Percentiles rank a stretch among this genome's conserved stretches.
Evolutionary conservation across 2,329 filamentous ascomycete species (phyloP).

Genomic region (Calonectria pseudoreteaudii): DNA sequence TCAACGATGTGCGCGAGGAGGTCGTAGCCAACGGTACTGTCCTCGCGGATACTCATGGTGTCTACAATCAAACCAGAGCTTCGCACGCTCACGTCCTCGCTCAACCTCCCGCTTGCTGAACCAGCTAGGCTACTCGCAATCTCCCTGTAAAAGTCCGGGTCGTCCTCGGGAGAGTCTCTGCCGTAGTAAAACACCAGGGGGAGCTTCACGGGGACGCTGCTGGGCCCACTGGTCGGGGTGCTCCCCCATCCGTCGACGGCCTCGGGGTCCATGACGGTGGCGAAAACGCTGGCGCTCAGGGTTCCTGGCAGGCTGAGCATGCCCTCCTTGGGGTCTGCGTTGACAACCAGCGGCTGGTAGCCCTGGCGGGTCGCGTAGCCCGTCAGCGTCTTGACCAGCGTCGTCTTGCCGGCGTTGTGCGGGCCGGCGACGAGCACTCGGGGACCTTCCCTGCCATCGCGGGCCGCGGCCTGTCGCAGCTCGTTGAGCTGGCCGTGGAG

Average conservation of each 20-base stretch:
- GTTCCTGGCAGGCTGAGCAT: constrained; percentile 84
- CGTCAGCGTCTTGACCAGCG: constrained; percentile 79
- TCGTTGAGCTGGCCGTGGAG: constrained; percentile 88
- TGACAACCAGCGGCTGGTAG: constrained; percentile 83
- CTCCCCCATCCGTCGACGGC: constrained; percentile 87
- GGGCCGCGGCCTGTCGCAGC: constrained; percentile 71
- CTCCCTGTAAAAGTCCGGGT: constrained; percentile 77
- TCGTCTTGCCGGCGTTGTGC: constrained; percentile 85
- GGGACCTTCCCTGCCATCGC: constrained; percentile 69
- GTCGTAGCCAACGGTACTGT: constrained; percentile 77
- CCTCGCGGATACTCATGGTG: constrained; percentile 76
- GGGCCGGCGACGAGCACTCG: constrained; percentile 87
- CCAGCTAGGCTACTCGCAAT: constrained; percentile 82
- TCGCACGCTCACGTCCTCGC: constrained; percentile 78
- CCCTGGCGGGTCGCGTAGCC: constrained; percentile 82
- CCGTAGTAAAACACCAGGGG: constrained; percentile 94
- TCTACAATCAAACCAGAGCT: constrained; percentile 88
- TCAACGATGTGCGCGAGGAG: constrained; percentile 80
- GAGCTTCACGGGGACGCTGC: constrained; percentile 88
- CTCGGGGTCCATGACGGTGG: constrained; percentile 85
- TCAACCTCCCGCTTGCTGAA: constrained; percentile 80
- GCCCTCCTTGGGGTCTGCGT: constrained; percentile 85
- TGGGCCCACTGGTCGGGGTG: constrained; percentile 91
- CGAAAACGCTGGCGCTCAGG: constrained; percentile 87
- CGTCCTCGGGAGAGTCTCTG: constrained; percentile 77